A percentile compares a stretch with the other conserved stretches of the same genome.
Conservation (phyloP, 1,284 basidiomycete species). For the Jaminaea rosea region DNA sequence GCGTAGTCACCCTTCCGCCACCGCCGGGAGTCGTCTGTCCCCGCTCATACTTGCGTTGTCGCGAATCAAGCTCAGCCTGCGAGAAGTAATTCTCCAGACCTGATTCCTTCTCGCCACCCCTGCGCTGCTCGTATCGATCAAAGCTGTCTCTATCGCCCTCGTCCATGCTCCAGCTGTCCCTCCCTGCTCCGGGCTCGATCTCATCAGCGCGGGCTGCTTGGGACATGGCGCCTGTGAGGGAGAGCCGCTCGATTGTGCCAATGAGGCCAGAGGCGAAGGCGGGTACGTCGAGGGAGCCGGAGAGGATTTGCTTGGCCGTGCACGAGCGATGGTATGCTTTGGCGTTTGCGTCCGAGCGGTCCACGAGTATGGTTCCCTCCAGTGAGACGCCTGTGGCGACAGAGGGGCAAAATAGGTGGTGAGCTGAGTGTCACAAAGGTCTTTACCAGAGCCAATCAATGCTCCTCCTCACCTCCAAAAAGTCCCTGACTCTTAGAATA, state of each 20-base stretch:
- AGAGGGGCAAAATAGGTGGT: neutral
- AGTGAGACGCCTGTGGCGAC: slow-evolving; percentile 56
- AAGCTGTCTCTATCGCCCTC: neutral
- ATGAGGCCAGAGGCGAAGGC: slow-evolving; percentile 20
- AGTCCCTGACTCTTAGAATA: slow-evolving; percentile 91
- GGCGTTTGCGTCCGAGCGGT: slow-evolving; percentile 65
- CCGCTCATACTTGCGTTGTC: neutral
- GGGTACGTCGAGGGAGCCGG: slow-evolving; percentile 29
- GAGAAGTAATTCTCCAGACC: neutral
- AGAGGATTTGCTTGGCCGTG: slow-evolving; percentile 36
- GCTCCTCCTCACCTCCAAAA: slow-evolving; percentile 64
- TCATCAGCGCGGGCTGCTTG: neutral
- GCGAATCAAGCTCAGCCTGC: neutral
- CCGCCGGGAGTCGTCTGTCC: neutral
- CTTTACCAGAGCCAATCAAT: neutral
- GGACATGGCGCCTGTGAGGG: slow-evolving; percentile 10
- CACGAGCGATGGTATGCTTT: slow-evolving; percentile 43
- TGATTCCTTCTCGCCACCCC: neutral
- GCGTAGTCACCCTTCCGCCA: too few species aligned
- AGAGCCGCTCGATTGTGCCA: slow-evolving; percentile 29
- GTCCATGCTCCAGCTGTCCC: slow-evolving; percentile 21
- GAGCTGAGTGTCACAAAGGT: too few species aligned
- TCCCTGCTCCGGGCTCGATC: neutral
- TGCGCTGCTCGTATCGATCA: too few species aligned
- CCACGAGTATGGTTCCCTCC: slow-evolving; percentile 88